Evolutionary conservation across 495 filamentous ascomycete species (phyloP).

Genomic region (Opeltia flavorubescens): DNA sequence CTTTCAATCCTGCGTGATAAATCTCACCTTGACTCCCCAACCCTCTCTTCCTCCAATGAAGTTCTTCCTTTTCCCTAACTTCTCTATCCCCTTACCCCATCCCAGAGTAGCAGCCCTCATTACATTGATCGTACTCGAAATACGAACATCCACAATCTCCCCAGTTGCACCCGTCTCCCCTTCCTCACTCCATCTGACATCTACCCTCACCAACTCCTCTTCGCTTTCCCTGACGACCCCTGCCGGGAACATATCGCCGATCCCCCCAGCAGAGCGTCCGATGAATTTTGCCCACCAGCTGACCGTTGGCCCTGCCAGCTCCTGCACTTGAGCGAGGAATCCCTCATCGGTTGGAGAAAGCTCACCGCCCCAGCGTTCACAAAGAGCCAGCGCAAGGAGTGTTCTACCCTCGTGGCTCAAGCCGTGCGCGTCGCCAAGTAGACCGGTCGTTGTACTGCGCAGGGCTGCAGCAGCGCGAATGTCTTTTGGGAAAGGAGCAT

Average conservation of each 20-base stretch:
- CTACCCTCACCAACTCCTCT: slow-evolving; percentile 3
- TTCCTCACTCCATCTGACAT: slow-evolving; percentile 1
- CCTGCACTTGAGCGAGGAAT: slow-evolving; percentile 31
- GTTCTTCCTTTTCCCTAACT: slow-evolving; percentile 47
- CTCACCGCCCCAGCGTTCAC: slow-evolving; percentile 59
- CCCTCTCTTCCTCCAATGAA: slow-evolving; percentile 27
- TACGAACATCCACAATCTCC: slow-evolving; percentile 9
- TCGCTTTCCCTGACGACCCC: slow-evolving; percentile 23
- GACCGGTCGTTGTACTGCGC: slow-evolving; percentile 54
- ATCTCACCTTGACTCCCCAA: neutral
- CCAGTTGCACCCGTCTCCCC: slow-evolving; percentile 3
- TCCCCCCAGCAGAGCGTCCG: slow-evolving; percentile 32
- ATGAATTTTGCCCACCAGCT: slow-evolving; percentile 52
- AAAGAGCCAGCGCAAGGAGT: slow-evolving; percentile 57
- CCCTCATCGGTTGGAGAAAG: slow-evolving; percentile 39
- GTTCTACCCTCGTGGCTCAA: slow-evolving; percentile 58
- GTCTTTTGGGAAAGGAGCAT: slow-evolving; percentile 32
- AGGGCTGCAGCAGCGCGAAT: slow-evolving; percentile 51
- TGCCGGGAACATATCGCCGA: slow-evolving; percentile 40
- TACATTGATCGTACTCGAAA: slow-evolving; percentile 22
- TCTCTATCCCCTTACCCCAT: slow-evolving; percentile 30
- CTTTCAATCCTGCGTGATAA: neutral
- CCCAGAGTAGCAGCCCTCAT: slow-evolving; percentile 2
- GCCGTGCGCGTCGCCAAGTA: slow-evolving; percentile 52
- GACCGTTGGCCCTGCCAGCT: slow-evolving; percentile 29